Conservation (phyloP, 805 yeast genomes). For the Candida xyloterini region DNA sequence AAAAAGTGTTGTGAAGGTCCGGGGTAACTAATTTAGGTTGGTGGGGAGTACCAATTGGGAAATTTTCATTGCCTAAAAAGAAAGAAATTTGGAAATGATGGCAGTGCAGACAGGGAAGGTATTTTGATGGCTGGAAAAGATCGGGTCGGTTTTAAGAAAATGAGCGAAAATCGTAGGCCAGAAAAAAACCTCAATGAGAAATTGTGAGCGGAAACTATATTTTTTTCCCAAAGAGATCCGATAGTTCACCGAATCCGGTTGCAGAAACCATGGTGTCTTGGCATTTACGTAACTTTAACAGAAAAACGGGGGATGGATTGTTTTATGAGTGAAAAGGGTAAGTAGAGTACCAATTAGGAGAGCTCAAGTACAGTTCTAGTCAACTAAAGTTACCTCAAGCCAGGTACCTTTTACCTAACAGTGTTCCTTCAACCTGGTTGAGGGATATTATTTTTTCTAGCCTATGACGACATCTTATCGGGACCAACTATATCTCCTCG, state of each 20-base stretch:
- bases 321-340: background rate
- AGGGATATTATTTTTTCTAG: background rate
- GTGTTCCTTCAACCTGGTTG: background rate
- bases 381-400: no score
- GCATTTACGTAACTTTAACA: conserved; percentile 5
- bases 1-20: background rate
- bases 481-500: background rate
- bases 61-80: conserved; percentile 3
- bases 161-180: conserved; percentile 6
- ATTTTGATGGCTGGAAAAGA: conserved; percentile 1
- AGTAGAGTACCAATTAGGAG: background rate
- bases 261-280: conserved; percentile 4
- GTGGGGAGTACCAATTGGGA: background rate
- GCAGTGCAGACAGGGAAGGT: no score
- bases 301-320: conserved; percentile 2
- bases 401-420: background rate
- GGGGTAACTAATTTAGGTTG: conserved; percentile 2
- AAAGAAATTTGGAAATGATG: no score
- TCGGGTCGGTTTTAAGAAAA: conserved; percentile 7
- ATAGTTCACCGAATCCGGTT: conserved; percentile 5
- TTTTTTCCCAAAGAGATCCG: background rate
- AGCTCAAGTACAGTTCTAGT: no score
- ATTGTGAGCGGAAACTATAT: conserved; percentile 1
- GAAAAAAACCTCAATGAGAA: conserved; percentile 6
- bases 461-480: no score